phyloP scores from a whole-genome alignment of 2,329 filamentous ascomycete genomes.

The Fragosphaeria purpurea region DNA sequence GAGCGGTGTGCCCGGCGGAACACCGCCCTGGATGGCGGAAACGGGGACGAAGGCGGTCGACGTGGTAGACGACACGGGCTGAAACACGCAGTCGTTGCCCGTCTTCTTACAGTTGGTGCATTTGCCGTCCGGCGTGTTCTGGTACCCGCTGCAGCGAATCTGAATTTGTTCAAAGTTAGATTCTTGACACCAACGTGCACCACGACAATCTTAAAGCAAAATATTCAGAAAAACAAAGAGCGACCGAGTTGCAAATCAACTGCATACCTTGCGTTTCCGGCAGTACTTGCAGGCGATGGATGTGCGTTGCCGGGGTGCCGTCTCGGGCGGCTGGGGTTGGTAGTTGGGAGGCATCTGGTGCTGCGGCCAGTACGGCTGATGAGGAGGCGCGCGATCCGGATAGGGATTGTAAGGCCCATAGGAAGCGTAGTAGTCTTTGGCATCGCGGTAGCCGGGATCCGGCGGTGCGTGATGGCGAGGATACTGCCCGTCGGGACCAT shows the following conservation, averaged over 20 bases:
- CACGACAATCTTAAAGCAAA: too few relatives aligned
- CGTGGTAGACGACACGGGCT: slow-evolving; percentile 43
- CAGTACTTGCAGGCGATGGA: slow-evolving; percentile 53
- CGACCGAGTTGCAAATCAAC: too few relatives aligned
- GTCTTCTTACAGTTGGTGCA: slow-evolving; percentile 53
- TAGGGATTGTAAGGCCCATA: slow-evolving; percentile 15
- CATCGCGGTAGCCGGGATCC: slow-evolving; percentile 8
- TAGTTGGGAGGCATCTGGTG: slow-evolving; percentile 18
- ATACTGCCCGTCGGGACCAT: slow-evolving; percentile 28
- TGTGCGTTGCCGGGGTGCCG: slow-evolving; percentile 47
- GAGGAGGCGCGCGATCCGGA: slow-evolving; percentile 8
- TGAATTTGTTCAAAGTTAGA: slow-evolving; percentile 21
- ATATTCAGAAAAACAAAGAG: too few relatives aligned
- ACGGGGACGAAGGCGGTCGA: slow-evolving; percentile 50
- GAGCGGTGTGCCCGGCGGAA: slow-evolving; percentile 45
- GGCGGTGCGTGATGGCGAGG: slow-evolving; percentile 13
- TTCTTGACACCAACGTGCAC: too few relatives aligned
- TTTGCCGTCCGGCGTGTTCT: slow-evolving; percentile 48
- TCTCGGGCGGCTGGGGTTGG: slow-evolving; percentile 31
- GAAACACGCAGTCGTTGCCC: slow-evolving; percentile 52
- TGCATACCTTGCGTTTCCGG: slow-evolving; percentile 47
- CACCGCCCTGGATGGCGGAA: slow-evolving; percentile 46
- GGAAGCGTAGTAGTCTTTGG: slow-evolving; percentile 11
- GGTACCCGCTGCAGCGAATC: slow-evolving; percentile 53
- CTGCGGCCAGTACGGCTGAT: slow-evolving; percentile 10